phyloP scores from a whole-genome alignment of 768 basidiomycete genomes.

The Xanthoconium stramineum region DNA sequence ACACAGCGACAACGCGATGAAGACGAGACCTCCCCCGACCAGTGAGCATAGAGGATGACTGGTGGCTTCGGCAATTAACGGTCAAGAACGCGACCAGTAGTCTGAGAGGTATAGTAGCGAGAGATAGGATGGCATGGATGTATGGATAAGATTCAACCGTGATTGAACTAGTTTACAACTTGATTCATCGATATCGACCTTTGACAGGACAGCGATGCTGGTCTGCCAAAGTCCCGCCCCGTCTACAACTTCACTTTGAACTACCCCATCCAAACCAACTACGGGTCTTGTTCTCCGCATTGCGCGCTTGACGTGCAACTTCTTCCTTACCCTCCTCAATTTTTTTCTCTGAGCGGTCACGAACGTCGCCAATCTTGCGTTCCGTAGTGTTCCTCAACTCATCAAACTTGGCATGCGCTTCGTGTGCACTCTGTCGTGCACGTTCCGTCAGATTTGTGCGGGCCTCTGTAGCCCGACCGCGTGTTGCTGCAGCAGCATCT shows the following conservation, averaged over 20 bases:
- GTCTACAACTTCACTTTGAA: conserved; percentile 20
- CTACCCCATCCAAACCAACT: conserved; percentile 41
- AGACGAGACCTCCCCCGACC: too few species aligned
- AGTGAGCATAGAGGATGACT: too few species aligned
- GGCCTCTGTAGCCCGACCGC: conserved; percentile 19
- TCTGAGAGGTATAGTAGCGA: too few species aligned
- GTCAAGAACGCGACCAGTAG: too few species aligned
- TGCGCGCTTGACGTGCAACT: conserved; percentile 18
- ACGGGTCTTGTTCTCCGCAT: conserved; percentile 27
- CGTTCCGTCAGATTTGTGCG: conserved; percentile 25
- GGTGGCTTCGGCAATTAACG: too few species aligned
- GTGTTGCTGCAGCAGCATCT: conserved; percentile 11
- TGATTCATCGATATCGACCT: not conserved
- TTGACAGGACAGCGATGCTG: not conserved
- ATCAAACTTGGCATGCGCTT: conserved; percentile 22
- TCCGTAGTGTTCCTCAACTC: conserved; percentile 27
- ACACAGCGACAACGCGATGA: too few species aligned
- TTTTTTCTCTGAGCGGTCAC: conserved; percentile 25
- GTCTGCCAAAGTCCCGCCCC: not conserved
- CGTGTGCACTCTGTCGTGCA: conserved; percentile 25
- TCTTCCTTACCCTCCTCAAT: conserved; percentile 31
- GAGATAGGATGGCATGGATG: too few species aligned
- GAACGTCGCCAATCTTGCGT: conserved; percentile 22
- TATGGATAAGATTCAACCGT: not conserved
- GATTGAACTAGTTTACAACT: not conserved